These are phyloP conservation scores for Houttuynia cordata DNA, from an alignment of 164 flowering plant species.

Conservation along the genomic window DNA sequence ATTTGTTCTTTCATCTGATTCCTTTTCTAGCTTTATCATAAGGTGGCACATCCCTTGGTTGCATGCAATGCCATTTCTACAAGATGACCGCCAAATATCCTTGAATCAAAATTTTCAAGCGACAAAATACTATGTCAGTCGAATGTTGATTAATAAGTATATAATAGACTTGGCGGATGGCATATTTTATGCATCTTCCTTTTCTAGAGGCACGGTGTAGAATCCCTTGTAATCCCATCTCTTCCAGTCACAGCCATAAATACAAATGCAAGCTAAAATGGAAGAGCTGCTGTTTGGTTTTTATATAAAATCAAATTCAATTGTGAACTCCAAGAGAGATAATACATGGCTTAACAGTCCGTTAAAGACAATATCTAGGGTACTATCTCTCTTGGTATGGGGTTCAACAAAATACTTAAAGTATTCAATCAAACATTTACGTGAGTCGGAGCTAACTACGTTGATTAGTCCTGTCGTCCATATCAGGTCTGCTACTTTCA, in stretches of 20 bases:
- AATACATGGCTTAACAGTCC: not conserved
- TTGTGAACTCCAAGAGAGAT: not conserved
- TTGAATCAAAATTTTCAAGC: not conserved
- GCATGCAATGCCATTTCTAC: not conserved
- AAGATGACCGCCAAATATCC: not conserved
- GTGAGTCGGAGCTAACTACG: slow-evolving; percentile 58
- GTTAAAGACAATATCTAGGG: not conserved
- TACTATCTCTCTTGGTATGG: slow-evolving; percentile 9
- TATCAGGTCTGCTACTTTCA: slow-evolving; percentile 12
- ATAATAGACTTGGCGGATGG: too few relatives aligned
- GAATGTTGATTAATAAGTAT: not conserved
- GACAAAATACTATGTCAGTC: not conserved
- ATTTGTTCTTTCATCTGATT: too few relatives aligned
- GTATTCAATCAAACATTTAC: slow-evolving; percentile 67
- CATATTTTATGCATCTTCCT: not conserved
- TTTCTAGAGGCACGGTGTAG: not conserved
- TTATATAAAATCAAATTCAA: too few relatives aligned
- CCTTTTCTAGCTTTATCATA: not conserved
- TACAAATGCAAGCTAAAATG: not conserved
- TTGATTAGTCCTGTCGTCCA: slow-evolving; percentile 23
- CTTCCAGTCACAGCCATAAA: not conserved
- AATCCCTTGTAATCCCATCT: not conserved
- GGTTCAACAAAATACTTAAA: slow-evolving; percentile 55
- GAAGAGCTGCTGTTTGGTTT: not conserved
- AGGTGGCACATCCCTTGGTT: not conserved